These are phyloP conservation scores for Fragosphaeria purpurea DNA, from an alignment of 2,329 filamentous ascomycete genomes.

Conservation along the genomic window DNA sequence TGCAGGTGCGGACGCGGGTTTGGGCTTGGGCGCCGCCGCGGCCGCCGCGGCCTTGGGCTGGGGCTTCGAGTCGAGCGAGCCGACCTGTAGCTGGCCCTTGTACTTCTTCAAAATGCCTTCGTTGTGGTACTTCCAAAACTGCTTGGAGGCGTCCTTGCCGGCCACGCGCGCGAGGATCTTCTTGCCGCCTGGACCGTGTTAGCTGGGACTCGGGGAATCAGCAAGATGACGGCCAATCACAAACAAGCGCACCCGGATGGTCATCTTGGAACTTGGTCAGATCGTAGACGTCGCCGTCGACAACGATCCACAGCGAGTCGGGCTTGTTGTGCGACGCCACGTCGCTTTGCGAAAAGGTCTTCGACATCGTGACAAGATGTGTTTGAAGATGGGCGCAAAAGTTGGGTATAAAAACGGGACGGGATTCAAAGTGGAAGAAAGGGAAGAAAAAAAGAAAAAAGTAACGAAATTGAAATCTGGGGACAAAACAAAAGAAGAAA, in stretches of 20 bases:
- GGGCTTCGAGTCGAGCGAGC: conserved; percentile 82
- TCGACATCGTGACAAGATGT: conserved; percentile 57
- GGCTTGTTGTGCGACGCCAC: conserved; percentile 88
- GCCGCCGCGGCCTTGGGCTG: conserved; percentile 42
- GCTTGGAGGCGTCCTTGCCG: conserved; percentile 57
- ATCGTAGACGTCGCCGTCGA: conserved; percentile 95
- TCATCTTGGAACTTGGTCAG: conserved; percentile 80
- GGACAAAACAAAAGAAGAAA: background rate
- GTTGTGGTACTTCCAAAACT: conserved; percentile 71
- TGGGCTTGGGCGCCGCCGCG: conserved; percentile 36
- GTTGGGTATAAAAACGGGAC: background rate
- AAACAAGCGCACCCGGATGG: conserved; percentile 57
- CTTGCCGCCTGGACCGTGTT: conserved; percentile 40
- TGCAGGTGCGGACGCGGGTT: conserved; percentile 25
- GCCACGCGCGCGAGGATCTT: conserved; percentile 55
- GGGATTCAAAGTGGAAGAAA: background rate
- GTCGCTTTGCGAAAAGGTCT: conserved; percentile 73
- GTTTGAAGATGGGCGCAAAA: background rate
- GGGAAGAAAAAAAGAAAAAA: background rate
- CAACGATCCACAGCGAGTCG: conserved; percentile 76
- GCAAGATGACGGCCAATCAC: background rate
- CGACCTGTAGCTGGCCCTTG: conserved; percentile 63
- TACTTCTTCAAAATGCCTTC: conserved; percentile 85
- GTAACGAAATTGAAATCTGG: background rate
- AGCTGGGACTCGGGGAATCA: background rate